phyloP scores from a whole-genome alignment of 176 grass and related monocot species.

The Oryza punctata region DNA sequence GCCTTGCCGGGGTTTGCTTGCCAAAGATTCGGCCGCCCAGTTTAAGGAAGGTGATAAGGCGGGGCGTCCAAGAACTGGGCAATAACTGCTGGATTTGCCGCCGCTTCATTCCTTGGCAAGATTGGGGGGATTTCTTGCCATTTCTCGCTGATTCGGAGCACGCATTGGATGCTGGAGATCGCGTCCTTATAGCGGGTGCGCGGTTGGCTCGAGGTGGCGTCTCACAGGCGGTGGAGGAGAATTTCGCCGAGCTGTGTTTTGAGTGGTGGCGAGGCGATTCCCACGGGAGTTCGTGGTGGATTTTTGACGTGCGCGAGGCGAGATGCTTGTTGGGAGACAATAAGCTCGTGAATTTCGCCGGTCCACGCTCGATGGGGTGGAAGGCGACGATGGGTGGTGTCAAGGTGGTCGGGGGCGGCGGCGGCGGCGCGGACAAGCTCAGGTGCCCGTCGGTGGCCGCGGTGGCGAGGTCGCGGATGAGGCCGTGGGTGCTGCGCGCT shows the following conservation, averaged over 20 bases:
- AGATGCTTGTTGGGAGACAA: neutral
- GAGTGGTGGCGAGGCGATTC: conserved; percentile 41
- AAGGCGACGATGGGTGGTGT: conserved; percentile 52
- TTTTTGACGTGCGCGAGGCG: neutral
- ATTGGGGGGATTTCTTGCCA: neutral
- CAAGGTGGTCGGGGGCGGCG: conserved; percentile 30
- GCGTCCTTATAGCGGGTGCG: conserved; percentile 13
- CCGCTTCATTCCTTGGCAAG: neutral
- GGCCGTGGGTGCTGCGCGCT: conserved; percentile 62
- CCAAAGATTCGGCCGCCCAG: conserved; percentile 4
- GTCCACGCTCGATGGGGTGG: conserved; percentile 27
- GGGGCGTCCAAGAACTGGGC: conserved; percentile 32
- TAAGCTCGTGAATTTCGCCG: conserved; percentile 12
- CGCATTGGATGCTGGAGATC: conserved; percentile 14
- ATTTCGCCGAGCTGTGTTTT: neutral
- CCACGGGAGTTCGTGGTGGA: conserved; percentile 1
- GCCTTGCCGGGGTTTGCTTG: conserved; percentile 15
- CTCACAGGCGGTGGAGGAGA: neutral
- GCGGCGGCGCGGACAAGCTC: conserved; percentile 34
- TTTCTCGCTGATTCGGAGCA: conserved; percentile 4
- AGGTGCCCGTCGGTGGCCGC: conserved; percentile 41
- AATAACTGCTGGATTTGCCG: conserved; percentile 33
- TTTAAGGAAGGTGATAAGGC: conserved; percentile 45
- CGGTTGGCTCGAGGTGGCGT: neutral
- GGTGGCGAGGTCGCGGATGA: conserved; percentile 50